Percentiles rank a stretch among this genome's conserved stretches.
Conservation (phyloP, 192 early-diverging fungal species). For the Coemansia umbellata region DNA sequence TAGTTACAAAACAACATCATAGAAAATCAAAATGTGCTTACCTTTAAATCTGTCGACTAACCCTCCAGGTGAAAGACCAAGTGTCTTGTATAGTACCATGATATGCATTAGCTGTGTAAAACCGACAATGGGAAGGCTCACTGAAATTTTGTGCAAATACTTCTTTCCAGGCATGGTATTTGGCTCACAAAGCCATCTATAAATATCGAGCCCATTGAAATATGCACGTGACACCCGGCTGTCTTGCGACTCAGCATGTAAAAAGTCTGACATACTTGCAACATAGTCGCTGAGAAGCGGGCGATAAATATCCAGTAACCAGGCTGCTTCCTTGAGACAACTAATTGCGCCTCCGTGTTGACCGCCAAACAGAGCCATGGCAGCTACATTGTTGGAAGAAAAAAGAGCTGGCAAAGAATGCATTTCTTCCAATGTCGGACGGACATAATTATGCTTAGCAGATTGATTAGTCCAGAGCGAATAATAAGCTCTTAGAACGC, state of each 20-base stretch:
- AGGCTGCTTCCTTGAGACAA: constrained; percentile 77
- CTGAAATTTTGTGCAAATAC: constrained; percentile 67
- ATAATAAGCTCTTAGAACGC: constrained; percentile 25
- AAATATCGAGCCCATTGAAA: constrained; percentile 67
- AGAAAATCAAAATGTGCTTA: constrained; percentile 1
- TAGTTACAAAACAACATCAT: neutral
- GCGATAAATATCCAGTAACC: constrained; percentile 69
- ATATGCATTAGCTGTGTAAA: constrained; percentile 82
- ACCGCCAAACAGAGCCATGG: constrained; percentile 89
- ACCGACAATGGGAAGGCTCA: constrained; percentile 79
- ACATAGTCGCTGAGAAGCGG: constrained; percentile 68
- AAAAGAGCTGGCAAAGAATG: constrained; percentile 11
- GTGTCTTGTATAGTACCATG: constrained; percentile 62
- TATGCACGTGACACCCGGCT: constrained; percentile 53
- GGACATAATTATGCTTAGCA: neutral
- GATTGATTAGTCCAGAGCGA: neutral
- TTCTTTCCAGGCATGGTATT: constrained; percentile 64
- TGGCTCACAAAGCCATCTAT: constrained; percentile 69
- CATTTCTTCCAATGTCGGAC: neutral
- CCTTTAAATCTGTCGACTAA: constrained; percentile 15
- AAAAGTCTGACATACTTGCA: constrained; percentile 63
- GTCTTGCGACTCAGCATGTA: constrained; percentile 55
- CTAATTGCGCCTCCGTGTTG: constrained; percentile 81
- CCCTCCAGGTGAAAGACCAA: constrained; percentile 53
- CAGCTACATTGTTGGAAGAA: constrained; percentile 47